These are phyloP conservation scores for Trichoderma endophyticum DNA, from an alignment of 2,329 filamentous ascomycete species.

Conservation along the genomic window DNA sequence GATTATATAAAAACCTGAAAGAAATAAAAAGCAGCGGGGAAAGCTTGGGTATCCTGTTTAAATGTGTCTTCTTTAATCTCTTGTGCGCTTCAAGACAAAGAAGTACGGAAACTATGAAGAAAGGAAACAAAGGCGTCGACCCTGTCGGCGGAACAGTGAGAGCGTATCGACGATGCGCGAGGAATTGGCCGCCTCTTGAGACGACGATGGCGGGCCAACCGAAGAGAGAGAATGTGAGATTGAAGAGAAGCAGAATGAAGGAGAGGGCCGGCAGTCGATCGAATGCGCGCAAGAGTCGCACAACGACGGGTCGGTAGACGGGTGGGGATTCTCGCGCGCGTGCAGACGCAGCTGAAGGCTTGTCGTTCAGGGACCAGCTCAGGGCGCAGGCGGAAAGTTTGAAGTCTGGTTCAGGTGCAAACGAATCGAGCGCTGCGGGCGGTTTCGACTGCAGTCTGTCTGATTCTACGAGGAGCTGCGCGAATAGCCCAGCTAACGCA, in stretches of 20 bases:
- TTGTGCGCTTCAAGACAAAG: slow-evolving; percentile 5
- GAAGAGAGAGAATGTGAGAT: slow-evolving; percentile 15
- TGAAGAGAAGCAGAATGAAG: slow-evolving; percentile 21
- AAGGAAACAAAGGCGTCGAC: background rate
- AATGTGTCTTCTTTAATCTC: slow-evolving; percentile 2
- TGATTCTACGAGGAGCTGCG: background rate
- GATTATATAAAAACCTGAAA: slow-evolving; percentile 18
- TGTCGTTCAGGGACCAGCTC: slow-evolving; percentile 8
- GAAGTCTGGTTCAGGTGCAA: background rate
- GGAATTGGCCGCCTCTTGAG: slow-evolving; percentile 1
- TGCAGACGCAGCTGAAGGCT: slow-evolving; percentile 15
- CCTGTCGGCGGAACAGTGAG: background rate
- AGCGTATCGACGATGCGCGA: background rate
- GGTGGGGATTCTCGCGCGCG: slow-evolving; percentile 14
- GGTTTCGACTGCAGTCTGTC: background rate
- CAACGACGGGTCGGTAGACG: background rate
- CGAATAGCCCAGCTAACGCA: slow-evolving; percentile 11
- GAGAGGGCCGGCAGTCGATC: slow-evolving; percentile 8
- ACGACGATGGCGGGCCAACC: background rate
- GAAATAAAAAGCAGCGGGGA: background rate
- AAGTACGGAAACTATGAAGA: slow-evolving; percentile 1
- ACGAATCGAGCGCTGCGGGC: background rate
- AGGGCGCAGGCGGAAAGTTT: background rate
- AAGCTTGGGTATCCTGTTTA: slow-evolving; percentile 17
- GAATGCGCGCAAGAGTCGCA: background rate